Conservation (phyloP, 208 protist genomes). For the Trypanosoma mega region DNA sequence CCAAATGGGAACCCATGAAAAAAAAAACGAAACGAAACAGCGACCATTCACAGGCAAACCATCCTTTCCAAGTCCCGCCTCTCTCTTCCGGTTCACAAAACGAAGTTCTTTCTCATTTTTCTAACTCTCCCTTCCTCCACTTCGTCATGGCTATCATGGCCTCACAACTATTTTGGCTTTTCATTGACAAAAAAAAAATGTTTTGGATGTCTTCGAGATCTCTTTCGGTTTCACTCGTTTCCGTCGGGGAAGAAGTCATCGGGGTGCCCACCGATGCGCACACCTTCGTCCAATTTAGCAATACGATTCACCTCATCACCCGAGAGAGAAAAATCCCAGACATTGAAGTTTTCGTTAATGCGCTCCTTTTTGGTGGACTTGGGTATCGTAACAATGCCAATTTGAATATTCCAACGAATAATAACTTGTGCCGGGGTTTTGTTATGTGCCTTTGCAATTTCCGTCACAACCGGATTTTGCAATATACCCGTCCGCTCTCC, state of each 20-base stretch:
- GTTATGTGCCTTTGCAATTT: slow-evolving; percentile 58
- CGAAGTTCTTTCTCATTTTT: too few species aligned
- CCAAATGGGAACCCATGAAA: too few species aligned
- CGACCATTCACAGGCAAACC: too few species aligned
- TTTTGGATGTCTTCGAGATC: not conserved
- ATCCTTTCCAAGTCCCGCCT: too few species aligned
- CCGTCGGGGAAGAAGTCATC: slow-evolving; percentile 44
- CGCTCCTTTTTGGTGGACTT: slow-evolving; percentile 77
- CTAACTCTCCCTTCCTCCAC: slow-evolving; percentile 1
- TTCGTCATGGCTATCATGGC: too few species aligned
- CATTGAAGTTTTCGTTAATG: slow-evolving; percentile 87
- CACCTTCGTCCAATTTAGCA: slow-evolving; percentile 41
- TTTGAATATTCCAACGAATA: slow-evolving; percentile 71
- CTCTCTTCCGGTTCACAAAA: too few species aligned
- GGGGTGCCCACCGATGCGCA: slow-evolving; percentile 42
- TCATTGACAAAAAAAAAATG: too few species aligned
- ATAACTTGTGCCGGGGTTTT: slow-evolving; percentile 65
- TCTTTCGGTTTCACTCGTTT: slow-evolving; percentile 8
- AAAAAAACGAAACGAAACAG: too few species aligned
- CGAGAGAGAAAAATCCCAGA: slow-evolving; percentile 86
- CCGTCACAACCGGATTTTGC: slow-evolving; percentile 28
- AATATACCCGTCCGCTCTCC: slow-evolving; percentile 34
- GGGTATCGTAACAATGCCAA: slow-evolving; percentile 75
- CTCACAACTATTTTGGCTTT: too few species aligned
- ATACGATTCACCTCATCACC: slow-evolving; percentile 67